Evolutionary conservation across 345 rosid species (phyloP), one percentile per base, ranked within the genome.

Genomic region (Mercurialis annua): DNA sequence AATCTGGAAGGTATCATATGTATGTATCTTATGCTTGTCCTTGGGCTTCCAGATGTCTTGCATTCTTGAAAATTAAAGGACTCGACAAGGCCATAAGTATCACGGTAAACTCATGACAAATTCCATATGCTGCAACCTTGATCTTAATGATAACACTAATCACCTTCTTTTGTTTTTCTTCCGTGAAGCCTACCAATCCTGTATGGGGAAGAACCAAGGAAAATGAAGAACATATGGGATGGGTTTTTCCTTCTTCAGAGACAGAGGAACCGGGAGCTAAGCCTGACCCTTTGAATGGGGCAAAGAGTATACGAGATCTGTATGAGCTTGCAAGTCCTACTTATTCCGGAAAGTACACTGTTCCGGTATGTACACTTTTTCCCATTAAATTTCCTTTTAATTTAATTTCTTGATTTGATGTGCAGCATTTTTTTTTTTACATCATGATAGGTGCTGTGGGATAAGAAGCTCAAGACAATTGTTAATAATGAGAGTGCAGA

Each of bases 11-110:
- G 79, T 92, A 92, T 78, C 98, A 90, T 89, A 84, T 93, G 46
- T 93, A 93, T 54, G 72, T 93, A 68, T 92, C 96, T 2, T 90
- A 92, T 81, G 98, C 98, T 65, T 92, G 98, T 70, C 98, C 98
- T 10, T 89, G 98, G 98, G 98, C 96, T 50, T 87, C 88, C 27
- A 81, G 98, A 71, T 89, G 96, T 64, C 85, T 92, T 65, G 83
- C 97, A 18, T 90, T 74, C 80, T 74, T 92, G 75, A 88, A 85
- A 83, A 70, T 90, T 73, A 93, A 90, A 77, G 97, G 97, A 56
- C 97, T 93, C 51, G 89, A 85, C 30, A 78, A 83, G 54, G 88
- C 85, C 70, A 90, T 93, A 71, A 63, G 81, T 75, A 87, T 88
- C 79, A 84, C 94, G 81, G 98, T 85, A 64, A 55, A 62, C 56